A percentile compares a stretch with the other conserved stretches of the same genome.
Evolutionary conservation across 306 rosid genomes (phyloP).

Genomic region (Lablab purpureus): DNA sequence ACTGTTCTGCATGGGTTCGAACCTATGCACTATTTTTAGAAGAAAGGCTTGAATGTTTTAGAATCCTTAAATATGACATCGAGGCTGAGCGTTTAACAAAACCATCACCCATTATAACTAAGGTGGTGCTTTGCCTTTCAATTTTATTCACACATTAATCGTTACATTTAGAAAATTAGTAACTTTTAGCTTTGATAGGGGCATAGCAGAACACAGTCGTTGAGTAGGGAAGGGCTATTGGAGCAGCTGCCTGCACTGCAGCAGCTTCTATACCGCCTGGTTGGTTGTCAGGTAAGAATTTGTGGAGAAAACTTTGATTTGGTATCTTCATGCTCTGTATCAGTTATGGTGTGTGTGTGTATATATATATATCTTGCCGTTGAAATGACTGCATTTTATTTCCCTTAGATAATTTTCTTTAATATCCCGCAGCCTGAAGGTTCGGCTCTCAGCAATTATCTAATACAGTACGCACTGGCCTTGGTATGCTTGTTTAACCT

Average conservation of each 20-base stretch:
- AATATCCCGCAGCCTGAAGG: constrained; percentile 91
- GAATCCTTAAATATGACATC: constrained; percentile 79
- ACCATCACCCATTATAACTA: constrained; percentile 52
- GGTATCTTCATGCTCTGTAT: constrained; percentile 27
- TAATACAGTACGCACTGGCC: constrained; percentile 91
- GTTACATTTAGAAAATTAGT: constrained; percentile 37
- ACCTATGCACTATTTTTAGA: constrained; percentile 84
- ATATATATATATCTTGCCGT: not conserved
- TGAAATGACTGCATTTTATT: constrained; percentile 14
- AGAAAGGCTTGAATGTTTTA: constrained; percentile 84
- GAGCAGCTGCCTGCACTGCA: constrained; percentile 90
- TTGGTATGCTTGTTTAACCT: constrained; percentile 66
- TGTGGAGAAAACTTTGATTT: constrained; percentile 26
- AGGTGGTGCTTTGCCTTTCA: constrained; percentile 54
- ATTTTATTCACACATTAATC: constrained; percentile 3
- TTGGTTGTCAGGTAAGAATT: constrained; percentile 75
- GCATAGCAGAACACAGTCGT: constrained; percentile 66
- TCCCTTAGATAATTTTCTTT: constrained; percentile 25
- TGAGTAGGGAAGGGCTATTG: constrained; percentile 67
- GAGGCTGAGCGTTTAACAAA: constrained; percentile 78
- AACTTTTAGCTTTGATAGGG: constrained; percentile 55
- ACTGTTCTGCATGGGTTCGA: constrained; percentile 93
- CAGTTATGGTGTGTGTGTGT: no score
- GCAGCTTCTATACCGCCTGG: constrained; percentile 84
- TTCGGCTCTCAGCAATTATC: constrained; percentile 72